phyloP scores from a whole-genome alignment of 2,329 filamentous ascomycete species.

The Cladosporium sp. region DNA sequence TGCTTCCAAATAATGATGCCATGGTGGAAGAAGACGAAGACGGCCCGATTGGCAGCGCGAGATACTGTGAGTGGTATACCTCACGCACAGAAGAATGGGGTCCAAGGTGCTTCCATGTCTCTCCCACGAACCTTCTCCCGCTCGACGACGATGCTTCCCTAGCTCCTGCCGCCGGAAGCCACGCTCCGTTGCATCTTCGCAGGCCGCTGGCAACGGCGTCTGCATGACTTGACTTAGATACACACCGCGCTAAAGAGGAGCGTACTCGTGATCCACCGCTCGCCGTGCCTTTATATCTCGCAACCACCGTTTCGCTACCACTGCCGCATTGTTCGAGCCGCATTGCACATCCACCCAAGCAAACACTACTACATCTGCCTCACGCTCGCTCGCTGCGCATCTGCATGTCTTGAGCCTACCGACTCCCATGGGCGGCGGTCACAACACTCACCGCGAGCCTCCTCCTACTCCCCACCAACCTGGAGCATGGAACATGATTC shows the following conservation, averaged over 20 bases:
- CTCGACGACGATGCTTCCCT: conserved; percentile 2
- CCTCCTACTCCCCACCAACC: conserved; percentile 11
- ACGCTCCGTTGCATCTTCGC: conserved; percentile 4
- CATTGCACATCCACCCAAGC: neutral
- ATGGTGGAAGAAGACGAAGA: neutral
- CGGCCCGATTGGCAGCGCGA: neutral
- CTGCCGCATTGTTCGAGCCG: neutral
- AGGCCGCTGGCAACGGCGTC: conserved; percentile 1
- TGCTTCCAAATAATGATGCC: neutral
- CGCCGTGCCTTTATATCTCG: conserved; percentile 5
- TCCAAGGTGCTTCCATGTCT: neutral
- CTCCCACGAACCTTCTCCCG: neutral
- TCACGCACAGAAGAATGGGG: neutral
- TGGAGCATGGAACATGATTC: conserved; percentile 20
- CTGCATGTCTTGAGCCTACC: conserved; percentile 8
- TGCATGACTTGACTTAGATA: conserved; percentile 8
- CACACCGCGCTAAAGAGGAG: conserved; percentile 9
- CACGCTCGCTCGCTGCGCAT: neutral
- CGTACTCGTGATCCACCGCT: conserved; percentile 5
- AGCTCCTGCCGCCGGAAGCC: conserved; percentile 2
- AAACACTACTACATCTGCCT: neutral
- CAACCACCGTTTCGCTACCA: conserved; percentile 1
- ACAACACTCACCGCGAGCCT: conserved; percentile 12
- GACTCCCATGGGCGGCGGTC: conserved; percentile 14
- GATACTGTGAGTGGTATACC: neutral